These are phyloP conservation scores for Pilasporangium apinafurcum DNA, from an alignment of 352 stramenopile genomes.

Conservation along the genomic window DNA sequence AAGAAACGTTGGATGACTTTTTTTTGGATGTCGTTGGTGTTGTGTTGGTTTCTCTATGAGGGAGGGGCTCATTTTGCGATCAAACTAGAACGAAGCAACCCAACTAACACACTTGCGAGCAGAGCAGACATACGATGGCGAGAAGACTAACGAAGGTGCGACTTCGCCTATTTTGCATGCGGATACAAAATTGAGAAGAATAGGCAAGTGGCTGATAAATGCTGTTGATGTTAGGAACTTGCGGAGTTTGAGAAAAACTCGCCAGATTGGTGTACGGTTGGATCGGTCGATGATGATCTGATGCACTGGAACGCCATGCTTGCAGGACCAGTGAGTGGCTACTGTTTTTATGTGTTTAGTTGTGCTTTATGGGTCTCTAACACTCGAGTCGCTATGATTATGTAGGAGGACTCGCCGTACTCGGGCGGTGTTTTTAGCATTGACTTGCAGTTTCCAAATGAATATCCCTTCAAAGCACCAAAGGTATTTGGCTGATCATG, in stretches of 20 bases:
- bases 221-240: constrained; percentile 57
- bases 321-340: constrained; percentile 66
- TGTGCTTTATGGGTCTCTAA: neutral
- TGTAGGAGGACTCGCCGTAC: constrained; percentile 82
- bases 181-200: neutral
- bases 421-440: constrained; percentile 91
- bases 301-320: constrained; percentile 91
- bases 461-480: constrained; percentile 96
- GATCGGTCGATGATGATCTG: constrained; percentile 82
- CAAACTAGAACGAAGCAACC: too few species aligned
- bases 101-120: too few species aligned
- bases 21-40: too few species aligned
- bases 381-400: constrained; percentile 1
- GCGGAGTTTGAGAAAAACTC: constrained; percentile 87
- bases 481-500: too few species aligned
- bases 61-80: too few species aligned
- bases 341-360: neutral
- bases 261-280: constrained; percentile 85
- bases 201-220: neutral
- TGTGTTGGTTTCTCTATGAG: too few species aligned
- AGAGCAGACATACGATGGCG: constrained; percentile 65
- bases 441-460: constrained; percentile 92
- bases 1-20: too few species aligned
- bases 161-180: neutral
- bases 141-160: constrained; percentile 77